Evolutionary conservation across 805 yeast species (phyloP).

Genomic region (Metschnikowia cubensis): DNA sequence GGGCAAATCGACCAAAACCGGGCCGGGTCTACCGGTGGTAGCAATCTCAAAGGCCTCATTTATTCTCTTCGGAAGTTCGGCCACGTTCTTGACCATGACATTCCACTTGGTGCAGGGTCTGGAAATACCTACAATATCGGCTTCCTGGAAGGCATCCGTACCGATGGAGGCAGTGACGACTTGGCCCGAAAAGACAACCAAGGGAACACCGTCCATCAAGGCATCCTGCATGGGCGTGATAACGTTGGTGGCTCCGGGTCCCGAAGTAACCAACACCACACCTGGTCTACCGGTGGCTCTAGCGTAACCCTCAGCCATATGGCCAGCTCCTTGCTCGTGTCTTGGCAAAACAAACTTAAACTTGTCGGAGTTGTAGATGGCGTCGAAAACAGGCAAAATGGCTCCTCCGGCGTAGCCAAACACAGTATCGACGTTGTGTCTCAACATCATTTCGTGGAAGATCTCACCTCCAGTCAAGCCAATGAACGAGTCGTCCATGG

Average conservation of each 20-base stretch:
- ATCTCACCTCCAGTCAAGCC: slow-evolving; percentile 98
- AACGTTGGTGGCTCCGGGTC: slow-evolving; percentile 98
- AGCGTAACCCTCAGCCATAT: slow-evolving; percentile 99
- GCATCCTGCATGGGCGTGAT: slow-evolving; percentile 99
- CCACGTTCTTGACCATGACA: slow-evolving; percentile 93
- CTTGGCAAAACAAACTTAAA: slow-evolving; percentile 90
- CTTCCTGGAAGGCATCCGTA: slow-evolving; percentile 99
- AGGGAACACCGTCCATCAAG: slow-evolving; percentile 92
- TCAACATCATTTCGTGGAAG: slow-evolving; percentile 97
- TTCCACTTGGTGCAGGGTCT: slow-evolving; percentile 99
- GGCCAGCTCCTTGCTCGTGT: slow-evolving; percentile 99
- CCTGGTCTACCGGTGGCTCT: slow-evolving; percentile 95
- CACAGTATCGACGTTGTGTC: slow-evolving; percentile 92
- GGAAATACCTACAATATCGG: slow-evolving; percentile 95
- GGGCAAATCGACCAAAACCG: slow-evolving; percentile 95
- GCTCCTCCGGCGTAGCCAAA: slow-evolving; percentile 99
- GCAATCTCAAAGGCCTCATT: slow-evolving; percentile 99
- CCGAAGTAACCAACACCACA: slow-evolving; percentile 96
- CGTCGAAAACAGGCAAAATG: slow-evolving; percentile 95
- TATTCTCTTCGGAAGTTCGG: slow-evolving; percentile 90
- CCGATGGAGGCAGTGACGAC: slow-evolving; percentile 95
- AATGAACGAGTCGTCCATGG: slow-evolving; percentile 80
- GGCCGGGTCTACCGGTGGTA: slow-evolving; percentile 95
- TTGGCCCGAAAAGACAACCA: slow-evolving; percentile 96
- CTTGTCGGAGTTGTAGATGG: slow-evolving; percentile 84